Conservation (phyloP, 352 stramenopile species). For the Blastocystis sp. region DNA sequence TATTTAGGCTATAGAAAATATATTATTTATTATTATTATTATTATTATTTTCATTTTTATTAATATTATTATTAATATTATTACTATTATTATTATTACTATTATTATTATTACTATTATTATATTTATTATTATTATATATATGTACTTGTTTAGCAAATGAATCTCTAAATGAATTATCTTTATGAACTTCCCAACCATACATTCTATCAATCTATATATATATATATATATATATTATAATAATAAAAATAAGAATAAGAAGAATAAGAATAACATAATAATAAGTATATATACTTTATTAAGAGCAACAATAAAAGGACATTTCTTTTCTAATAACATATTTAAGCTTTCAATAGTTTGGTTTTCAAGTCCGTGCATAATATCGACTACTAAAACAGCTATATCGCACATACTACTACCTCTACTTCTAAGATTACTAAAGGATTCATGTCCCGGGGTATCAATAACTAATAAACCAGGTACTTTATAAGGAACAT, state of each 20-base stretch:
- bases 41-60: too few species aligned
- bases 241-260: constrained; percentile 12
- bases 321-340: constrained; percentile 72
- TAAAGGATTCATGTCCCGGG: constrained; percentile 96
- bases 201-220: constrained; percentile 94
- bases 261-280: too few species aligned
- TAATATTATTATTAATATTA: too few species aligned
- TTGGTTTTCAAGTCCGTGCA: constrained; percentile 94
- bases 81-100: too few species aligned
- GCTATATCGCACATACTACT: constrained; percentile 92
- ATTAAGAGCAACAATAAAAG: constrained; percentile 95
- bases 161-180: constrained; percentile 73
- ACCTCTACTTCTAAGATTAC: constrained; percentile 82
- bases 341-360: constrained; percentile 95
- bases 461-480: constrained; percentile 91
- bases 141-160: constrained; percentile 60
- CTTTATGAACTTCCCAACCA: constrained; percentile 79
- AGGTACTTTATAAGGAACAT: constrained; percentile 64
- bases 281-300: too few species aligned
- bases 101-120: too few species aligned
- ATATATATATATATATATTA: constrained; percentile 42
- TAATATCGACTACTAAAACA: constrained; percentile 97
- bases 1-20: constrained; percentile 58
- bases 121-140: too few species aligned
- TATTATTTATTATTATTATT: too few species aligned